A percentile compares a stretch with the other conserved stretches of the same genome.
Evolutionary conservation across 257 asterid genomes (phyloP).

Genomic region (Nyctanthes arbortristis): DNA sequence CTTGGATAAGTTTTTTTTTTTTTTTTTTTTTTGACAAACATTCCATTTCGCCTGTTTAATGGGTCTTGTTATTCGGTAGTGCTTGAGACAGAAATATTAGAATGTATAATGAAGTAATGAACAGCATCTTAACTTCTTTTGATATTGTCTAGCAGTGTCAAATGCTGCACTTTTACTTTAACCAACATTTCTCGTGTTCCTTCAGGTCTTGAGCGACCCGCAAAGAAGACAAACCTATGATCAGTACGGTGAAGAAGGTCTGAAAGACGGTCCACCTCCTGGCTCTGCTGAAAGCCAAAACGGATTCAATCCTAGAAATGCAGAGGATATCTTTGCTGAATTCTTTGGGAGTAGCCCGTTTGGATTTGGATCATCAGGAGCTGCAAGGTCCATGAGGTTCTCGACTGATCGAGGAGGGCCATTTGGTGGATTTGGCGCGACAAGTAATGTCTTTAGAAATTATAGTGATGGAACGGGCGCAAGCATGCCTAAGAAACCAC

Average conservation of each 20-base stretch:
- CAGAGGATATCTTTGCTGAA: constrained; percentile 93
- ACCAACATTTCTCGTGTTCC: background rate
- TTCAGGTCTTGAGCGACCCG: constrained; percentile 86
- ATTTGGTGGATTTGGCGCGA: constrained; percentile 41
- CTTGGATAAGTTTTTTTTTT: constrained; percentile 1
- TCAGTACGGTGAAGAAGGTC: constrained; percentile 84
- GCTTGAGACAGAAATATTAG: too few relatives aligned
- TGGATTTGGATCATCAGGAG: constrained; percentile 59
- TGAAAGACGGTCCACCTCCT: constrained; percentile 64
- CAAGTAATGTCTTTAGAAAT: constrained; percentile 40
- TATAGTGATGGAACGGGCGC: constrained; percentile 47
- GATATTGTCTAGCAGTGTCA: too few relatives aligned
- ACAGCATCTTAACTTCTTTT: too few relatives aligned
- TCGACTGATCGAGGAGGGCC: constrained; percentile 53
- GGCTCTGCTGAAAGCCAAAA: constrained; percentile 49
- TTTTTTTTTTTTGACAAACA: background rate
- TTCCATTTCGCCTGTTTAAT: too few relatives aligned
- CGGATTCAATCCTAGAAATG: constrained; percentile 67
- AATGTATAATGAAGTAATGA: too few relatives aligned
- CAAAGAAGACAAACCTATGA: constrained; percentile 77
- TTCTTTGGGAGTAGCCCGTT: constrained; percentile 92
- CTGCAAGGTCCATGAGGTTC: constrained; percentile 54
- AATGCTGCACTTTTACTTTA: background rate
- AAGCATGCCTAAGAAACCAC: constrained; percentile 67
- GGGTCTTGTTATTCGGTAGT: too few relatives aligned